Evolutionary conservation across 2,329 filamentous ascomycete genomes (phyloP), one percentile per base, ranked within the genome.

Genomic region (Scolecobasidium constrictum): DNA sequence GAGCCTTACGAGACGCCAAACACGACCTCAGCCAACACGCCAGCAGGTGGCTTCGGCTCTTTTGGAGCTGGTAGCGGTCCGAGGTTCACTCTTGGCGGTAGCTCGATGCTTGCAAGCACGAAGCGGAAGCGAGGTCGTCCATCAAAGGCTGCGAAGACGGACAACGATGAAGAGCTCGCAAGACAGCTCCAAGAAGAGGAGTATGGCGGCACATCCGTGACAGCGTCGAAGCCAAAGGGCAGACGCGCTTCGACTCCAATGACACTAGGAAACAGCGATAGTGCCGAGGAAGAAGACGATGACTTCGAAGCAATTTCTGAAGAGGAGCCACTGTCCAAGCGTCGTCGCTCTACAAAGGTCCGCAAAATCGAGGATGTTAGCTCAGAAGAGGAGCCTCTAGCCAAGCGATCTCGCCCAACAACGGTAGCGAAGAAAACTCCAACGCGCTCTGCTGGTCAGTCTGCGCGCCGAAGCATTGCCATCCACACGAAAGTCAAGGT

Each of bases 1-100:
- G 64, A 65, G 28, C 72, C 68, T 15, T 73, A 71, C 51, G 77
- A 75, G 46, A 83, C 79, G 3, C 77, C 78, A 4, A 72, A 66
- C 28, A 83, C 79, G 16, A 80, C 75, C 56, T 65, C 69, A 42
- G 62, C 66, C 37, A 66, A 64, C 15, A 80, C 77, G 7, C 77
- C 75, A 3, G 67, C 63, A 17, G 62, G 65, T 18, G 47, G 44
- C 9, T 26, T 49, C 12, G 45, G 38, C 34, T 39, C 47, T 34
- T 48, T 53, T 12, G 50, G 49, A 15, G 17, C 18, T 22, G 23
- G 20, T 7, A 48, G 28, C 18, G 37, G 48, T 0, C 53, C 12
- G 4, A 45, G 22, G 11, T 47, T 52, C 11, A 26, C 52, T 9
- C 45, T 49, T 40, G 49, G 55, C 18, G 51, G 54, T 13, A 53